phyloP scores from a whole-genome alignment of 148 eudicot genomes.

The Vaccinium corymbosum region DNA sequence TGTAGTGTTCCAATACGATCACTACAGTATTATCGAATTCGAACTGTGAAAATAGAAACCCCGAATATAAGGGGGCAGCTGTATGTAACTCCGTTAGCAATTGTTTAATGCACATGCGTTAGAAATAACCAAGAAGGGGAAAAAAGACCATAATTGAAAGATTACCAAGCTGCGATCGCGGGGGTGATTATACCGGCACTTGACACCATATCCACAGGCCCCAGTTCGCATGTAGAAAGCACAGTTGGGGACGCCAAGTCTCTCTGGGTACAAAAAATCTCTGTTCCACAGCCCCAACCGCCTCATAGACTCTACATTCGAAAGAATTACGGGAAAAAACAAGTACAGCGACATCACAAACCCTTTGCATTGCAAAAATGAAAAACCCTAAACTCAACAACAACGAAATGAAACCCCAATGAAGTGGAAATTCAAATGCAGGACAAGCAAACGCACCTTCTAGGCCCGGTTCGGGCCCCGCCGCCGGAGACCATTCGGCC shows the following conservation, averaged over 20 bases:
- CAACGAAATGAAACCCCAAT: conserved; percentile 14
- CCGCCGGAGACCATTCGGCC: conserved; percentile 34
- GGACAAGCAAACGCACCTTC: conserved; percentile 33
- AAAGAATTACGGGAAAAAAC: conserved; percentile 6
- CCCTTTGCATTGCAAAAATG: conserved; percentile 3
- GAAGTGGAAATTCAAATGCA: conserved; percentile 18
- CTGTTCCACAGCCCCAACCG: conserved; percentile 45
- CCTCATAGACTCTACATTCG: conserved; percentile 63
- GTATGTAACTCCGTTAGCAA: neutral
- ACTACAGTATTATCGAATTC: neutral
- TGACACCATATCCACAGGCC: conserved; percentile 58
- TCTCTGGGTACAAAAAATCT: conserved; percentile 62
- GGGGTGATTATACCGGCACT: conserved; percentile 84
- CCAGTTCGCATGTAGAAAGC: conserved; percentile 78
- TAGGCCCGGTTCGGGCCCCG: conserved; percentile 26
- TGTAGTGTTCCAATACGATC: neutral
- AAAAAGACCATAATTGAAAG: neutral
- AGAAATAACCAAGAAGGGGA: neutral
- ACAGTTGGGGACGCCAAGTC: conserved; percentile 67
- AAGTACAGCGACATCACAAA: neutral
- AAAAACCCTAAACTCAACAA: conserved; percentile 22
- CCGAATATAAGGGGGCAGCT: too few relatives aligned
- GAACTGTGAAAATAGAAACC: neutral
- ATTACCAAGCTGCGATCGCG: conserved; percentile 66
- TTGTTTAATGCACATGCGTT: neutral